phyloP scores from a whole-genome alignment of 495 filamentous ascomycete genomes.

The Penicillium salamii region DNA sequence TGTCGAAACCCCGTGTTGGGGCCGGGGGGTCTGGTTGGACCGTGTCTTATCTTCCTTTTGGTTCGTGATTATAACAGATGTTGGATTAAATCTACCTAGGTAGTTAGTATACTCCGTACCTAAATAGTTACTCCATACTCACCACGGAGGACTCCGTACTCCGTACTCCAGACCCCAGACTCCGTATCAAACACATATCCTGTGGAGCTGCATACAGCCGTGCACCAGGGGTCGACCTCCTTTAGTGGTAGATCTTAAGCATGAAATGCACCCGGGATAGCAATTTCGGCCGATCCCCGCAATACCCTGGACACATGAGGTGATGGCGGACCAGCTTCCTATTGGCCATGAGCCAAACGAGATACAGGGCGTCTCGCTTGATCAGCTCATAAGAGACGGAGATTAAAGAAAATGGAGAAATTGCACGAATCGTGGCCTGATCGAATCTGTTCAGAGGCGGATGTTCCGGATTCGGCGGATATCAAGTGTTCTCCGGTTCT shows the following conservation, averaged over 20 bases:
- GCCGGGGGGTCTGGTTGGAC: conserved; percentile 16
- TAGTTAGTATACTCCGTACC: too few relatives aligned
- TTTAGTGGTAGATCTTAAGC: conserved; percentile 26
- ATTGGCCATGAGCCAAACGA: background rate
- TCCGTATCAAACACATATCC: background rate
- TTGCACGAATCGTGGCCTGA: background rate
- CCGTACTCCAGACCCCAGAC: background rate
- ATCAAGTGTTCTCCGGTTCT: too few relatives aligned
- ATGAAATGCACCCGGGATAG: conserved; percentile 4
- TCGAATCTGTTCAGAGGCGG: background rate
- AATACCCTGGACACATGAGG: background rate
- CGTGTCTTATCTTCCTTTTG: background rate
- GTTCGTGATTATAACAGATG: too few relatives aligned
- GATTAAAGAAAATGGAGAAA: background rate
- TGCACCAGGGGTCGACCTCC: conserved; percentile 2
- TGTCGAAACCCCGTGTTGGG: conserved; percentile 14
- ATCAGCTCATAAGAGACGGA: background rate
- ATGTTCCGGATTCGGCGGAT: background rate
- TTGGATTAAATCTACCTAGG: too few relatives aligned
- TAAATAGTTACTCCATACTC: too few relatives aligned
- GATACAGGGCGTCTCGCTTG: background rate
- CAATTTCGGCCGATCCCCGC: conserved; percentile 6
- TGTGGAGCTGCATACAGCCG: conserved; percentile 9
- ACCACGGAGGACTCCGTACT: too few relatives aligned
- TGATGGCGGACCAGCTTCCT: background rate